These are phyloP conservation scores for Hypoxylon fragiforme DNA, from an alignment of 495 filamentous ascomycete genomes.

Conservation along the genomic window DNA sequence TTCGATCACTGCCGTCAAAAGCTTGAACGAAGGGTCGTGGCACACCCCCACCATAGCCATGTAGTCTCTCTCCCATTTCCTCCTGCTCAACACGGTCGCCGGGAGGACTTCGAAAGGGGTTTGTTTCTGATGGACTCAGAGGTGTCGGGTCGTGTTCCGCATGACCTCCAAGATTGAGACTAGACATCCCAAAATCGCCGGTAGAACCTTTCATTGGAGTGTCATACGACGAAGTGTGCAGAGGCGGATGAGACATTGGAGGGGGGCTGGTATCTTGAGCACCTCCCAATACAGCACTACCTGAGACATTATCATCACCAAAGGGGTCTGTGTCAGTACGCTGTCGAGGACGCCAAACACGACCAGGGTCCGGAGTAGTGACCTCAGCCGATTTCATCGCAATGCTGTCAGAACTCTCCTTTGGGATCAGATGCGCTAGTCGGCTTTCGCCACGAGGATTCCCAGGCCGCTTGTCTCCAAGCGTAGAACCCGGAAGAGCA, in stretches of 20 bases:
- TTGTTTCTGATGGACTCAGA: conserved; percentile 90
- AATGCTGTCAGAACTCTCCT: conserved; percentile 72
- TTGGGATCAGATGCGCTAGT: conserved; percentile 79
- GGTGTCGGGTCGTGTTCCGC: conserved; percentile 52
- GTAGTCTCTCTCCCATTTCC: conserved; percentile 57
- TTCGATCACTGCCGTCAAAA: conserved; percentile 78
- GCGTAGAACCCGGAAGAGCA: conserved; percentile 55
- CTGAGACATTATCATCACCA: conserved; percentile 63
- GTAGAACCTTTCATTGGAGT: conserved; percentile 62
- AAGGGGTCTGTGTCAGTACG: conserved; percentile 86
- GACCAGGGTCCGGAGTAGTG: conserved; percentile 36
- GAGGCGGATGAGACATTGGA: conserved; percentile 41
- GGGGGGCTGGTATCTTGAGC: conserved; percentile 73
- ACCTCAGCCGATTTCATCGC: conserved; percentile 44
- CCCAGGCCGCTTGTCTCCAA: conserved; percentile 74
- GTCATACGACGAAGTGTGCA: conserved; percentile 50
- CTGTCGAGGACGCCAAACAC: conserved; percentile 55
- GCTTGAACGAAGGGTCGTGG: conserved; percentile 51
- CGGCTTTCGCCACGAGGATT: conserved; percentile 75
- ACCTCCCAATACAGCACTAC: conserved; percentile 80
- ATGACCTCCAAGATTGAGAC: conserved; percentile 64
- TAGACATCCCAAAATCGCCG: conserved; percentile 79
- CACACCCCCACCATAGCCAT: conserved; percentile 49
- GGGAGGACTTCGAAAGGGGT: conserved; percentile 95
- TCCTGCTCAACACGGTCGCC: conserved; percentile 73